Conservation (phyloP, 2,329 filamentous ascomycete genomes). For the Sarocladium kiliense region DNA sequence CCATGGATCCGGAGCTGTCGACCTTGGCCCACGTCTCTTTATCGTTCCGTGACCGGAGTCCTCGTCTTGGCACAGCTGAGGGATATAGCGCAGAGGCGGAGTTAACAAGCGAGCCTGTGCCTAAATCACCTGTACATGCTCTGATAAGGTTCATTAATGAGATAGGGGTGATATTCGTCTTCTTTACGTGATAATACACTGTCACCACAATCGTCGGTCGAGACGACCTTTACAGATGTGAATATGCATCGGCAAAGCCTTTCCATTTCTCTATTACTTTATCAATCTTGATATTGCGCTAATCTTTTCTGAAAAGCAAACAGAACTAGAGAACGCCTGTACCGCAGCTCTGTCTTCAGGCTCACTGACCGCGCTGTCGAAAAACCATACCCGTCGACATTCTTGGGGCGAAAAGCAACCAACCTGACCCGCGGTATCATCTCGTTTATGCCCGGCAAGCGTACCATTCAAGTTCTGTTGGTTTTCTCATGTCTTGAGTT, state of each 20-base stretch:
- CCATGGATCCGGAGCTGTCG: background rate
- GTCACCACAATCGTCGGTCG: background rate
- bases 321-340: background rate
- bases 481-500: background rate
- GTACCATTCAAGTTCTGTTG: too few species aligned
- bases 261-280: background rate
- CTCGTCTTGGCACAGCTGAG: background rate
- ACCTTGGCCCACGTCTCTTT: too few species aligned
- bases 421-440: too few species aligned
- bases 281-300: constrained; percentile 1
- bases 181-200: background rate
- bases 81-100: background rate
- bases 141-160: too few species aligned
- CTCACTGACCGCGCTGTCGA: background rate
- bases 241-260: too few species aligned
- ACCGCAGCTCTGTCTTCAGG: background rate
- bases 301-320: background rate
- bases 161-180: too few species aligned
- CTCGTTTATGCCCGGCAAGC: too few species aligned
- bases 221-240: too few species aligned
- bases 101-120: background rate
- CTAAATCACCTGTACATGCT: too few species aligned
- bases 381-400: background rate
- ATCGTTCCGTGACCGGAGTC: background rate
- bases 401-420: background rate